Conservation (phyloP, 306 rosid species). For the Fagus crenata region DNA sequence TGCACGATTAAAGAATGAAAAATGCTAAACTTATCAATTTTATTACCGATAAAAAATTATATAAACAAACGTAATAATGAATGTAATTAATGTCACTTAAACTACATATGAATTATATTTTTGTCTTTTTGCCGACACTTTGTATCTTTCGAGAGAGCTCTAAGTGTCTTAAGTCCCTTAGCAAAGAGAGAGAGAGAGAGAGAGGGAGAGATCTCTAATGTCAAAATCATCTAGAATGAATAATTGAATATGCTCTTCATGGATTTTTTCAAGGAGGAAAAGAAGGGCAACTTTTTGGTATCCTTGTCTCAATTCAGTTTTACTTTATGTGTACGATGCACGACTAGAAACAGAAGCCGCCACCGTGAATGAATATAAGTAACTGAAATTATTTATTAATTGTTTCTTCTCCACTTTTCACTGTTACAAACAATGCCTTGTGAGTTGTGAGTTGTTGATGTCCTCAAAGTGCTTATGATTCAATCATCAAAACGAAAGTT, state of each 20-base stretch:
- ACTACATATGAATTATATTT: too few species aligned
- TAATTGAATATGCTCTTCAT: background rate
- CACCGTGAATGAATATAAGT: background rate
- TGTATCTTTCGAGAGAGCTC: too few species aligned
- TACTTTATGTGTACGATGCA: background rate
- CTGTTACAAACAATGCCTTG: background rate
- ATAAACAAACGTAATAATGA: too few species aligned
- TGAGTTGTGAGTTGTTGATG: too few species aligned
- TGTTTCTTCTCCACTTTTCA: background rate
- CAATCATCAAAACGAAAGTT: slow-evolving; percentile 5
- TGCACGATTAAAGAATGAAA: background rate
- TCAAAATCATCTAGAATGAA: background rate
- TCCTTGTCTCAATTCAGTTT: background rate
- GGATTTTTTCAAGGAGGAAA: background rate
- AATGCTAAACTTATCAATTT: too few species aligned
- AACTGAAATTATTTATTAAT: background rate
- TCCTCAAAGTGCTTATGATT: slow-evolving; percentile 1
- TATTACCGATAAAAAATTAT: too few species aligned
- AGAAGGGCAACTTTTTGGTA: background rate
- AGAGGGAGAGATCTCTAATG: background rate
- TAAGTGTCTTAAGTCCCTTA: too few species aligned
- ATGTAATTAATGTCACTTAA: too few species aligned
- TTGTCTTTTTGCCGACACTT: background rate
- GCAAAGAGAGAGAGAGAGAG: too few species aligned
- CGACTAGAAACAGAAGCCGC: background rate